phyloP scores from a whole-genome alignment of 768 basidiomycete species.

The Filobasidium wieringae region DNA sequence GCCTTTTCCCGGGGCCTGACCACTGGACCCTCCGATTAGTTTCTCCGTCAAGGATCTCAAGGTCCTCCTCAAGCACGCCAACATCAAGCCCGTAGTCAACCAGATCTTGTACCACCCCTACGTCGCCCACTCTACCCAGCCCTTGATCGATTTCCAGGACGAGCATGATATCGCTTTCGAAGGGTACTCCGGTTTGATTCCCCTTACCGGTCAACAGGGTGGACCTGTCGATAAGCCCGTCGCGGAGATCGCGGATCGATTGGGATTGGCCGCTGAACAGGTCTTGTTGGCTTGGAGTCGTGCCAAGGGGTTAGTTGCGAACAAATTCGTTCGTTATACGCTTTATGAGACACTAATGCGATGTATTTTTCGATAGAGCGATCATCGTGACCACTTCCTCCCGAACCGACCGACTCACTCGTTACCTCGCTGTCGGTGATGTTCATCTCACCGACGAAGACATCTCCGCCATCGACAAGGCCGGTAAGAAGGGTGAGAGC shows the following conservation, averaged over 20 bases:
- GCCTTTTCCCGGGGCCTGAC: background rate
- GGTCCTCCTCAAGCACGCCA: constrained; percentile 45
- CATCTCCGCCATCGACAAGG: constrained; percentile 36
- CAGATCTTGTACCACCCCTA: constrained; percentile 53
- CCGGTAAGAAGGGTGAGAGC: constrained; percentile 32
- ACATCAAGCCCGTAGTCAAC: constrained; percentile 56
- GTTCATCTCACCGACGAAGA: constrained; percentile 41
- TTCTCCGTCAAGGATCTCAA: constrained; percentile 49
- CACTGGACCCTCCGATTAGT: constrained; percentile 39
- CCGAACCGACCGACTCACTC: constrained; percentile 46
- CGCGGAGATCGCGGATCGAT: constrained; percentile 46
- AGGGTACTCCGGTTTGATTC: constrained; percentile 56
- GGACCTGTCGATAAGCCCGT: constrained; percentile 56
- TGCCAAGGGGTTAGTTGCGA: constrained; percentile 55
- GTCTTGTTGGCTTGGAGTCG: constrained; percentile 60
- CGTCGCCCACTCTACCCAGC: constrained; percentile 52
- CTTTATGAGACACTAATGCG: background rate
- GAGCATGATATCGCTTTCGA: constrained; percentile 55
- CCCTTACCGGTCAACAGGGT: constrained; percentile 50
- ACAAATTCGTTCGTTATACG: constrained; percentile 47
- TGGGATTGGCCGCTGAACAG: constrained; percentile 53
- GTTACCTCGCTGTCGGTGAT: constrained; percentile 58
- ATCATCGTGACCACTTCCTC: constrained; percentile 37
- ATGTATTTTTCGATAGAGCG: constrained; percentile 16
- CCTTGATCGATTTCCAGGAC: constrained; percentile 47